Percentiles rank a stretch among this genome's conserved stretches.
phyloP scores from a whole-genome alignment of 2,329 filamentous ascomycete genomes.

The Stemphylium lycopersici region DNA sequence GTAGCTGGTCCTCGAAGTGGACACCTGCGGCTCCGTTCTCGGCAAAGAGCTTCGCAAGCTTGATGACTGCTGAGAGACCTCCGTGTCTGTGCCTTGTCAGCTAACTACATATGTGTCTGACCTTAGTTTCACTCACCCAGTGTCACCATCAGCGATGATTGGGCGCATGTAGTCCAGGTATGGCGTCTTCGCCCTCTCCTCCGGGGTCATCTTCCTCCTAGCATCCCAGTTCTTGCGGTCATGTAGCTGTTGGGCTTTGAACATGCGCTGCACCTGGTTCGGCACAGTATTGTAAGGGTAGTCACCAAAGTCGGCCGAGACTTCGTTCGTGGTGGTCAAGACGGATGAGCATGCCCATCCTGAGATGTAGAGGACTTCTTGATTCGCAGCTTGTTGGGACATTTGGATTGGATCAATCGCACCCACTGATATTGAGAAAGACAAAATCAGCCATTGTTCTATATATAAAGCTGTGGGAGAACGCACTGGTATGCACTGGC shows the following conservation, averaged over 20 bases:
- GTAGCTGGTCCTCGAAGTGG: slow-evolving; percentile 97
- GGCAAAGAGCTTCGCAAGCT: slow-evolving; percentile 95
- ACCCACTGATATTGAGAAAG: slow-evolving; percentile 69
- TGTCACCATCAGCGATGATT: slow-evolving; percentile 96
- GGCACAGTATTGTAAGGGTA: slow-evolving; percentile 99
- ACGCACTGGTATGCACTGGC: slow-evolving; percentile 89
- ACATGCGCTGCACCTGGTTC: slow-evolving; percentile 93
- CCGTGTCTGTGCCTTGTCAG: slow-evolving; percentile 69
- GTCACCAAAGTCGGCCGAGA: slow-evolving; percentile 96
- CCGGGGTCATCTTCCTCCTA: slow-evolving; percentile 75
- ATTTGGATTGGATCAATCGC: slow-evolving; percentile 99
- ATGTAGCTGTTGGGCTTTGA: slow-evolving; percentile 96
- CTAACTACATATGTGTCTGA: rapidly evolving
- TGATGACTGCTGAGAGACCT: slow-evolving; percentile 88
- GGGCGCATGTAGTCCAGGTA: slow-evolving; percentile 93
- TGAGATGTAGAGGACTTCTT: slow-evolving; percentile 94
- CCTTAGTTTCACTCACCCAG: slow-evolving; percentile 59
- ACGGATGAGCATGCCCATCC: slow-evolving; percentile 97
- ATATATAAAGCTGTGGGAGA: slow-evolving; percentile 23
- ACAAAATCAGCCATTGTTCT: slow-evolving; percentile 37
- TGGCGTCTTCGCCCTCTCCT: slow-evolving; percentile 75
- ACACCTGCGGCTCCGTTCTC: slow-evolving; percentile 96
- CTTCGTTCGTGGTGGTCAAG: slow-evolving; percentile 92
- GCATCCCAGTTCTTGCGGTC: slow-evolving; percentile 94
- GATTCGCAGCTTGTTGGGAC: slow-evolving; percentile 96